phyloP scores from a whole-genome alignment of 2,329 filamentous ascomycete species.

The Calonectria honghensis region DNA sequence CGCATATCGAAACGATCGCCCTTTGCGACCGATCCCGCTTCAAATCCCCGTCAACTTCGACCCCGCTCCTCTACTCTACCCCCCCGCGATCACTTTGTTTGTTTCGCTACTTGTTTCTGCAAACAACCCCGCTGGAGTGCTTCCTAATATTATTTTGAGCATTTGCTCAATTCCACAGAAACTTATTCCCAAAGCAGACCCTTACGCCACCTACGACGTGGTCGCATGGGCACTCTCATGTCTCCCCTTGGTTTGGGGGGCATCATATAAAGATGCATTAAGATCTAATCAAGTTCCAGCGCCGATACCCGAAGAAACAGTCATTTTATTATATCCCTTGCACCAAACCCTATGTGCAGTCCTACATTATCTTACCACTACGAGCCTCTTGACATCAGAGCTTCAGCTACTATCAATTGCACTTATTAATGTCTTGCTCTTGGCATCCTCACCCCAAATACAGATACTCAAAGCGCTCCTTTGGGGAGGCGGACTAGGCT shows the following conservation, averaged over 20 bases:
- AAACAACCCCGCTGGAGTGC: constrained; percentile 75
- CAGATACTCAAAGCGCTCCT: constrained; percentile 89
- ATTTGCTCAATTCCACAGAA: constrained; percentile 84
- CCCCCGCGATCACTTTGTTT: constrained; percentile 83
- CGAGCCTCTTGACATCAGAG: constrained; percentile 90
- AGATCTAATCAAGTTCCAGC: constrained; percentile 59
- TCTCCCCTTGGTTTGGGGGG: constrained; percentile 73
- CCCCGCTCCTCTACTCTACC: constrained; percentile 93
- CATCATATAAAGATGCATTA: constrained; percentile 42
- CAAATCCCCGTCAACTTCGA: constrained; percentile 86
- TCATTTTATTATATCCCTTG: constrained; percentile 85
- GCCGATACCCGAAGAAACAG: constrained; percentile 72
- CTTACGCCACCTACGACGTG: constrained; percentile 75
- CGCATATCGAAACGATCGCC: constrained; percentile 64
- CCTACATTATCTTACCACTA: constrained; percentile 88
- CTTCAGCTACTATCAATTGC: constrained; percentile 89
- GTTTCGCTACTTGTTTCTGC: constrained; percentile 84
- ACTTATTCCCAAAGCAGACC: constrained; percentile 79
- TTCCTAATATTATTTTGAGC: constrained; percentile 89
- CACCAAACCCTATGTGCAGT: constrained; percentile 85
- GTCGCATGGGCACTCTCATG: constrained; percentile 88
- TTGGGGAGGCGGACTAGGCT: constrained; percentile 86
- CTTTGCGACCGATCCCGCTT: constrained; percentile 65
- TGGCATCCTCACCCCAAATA: constrained; percentile 87
- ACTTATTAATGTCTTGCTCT: constrained; percentile 86